Evolutionary conservation across 1,284 basidiomycete species (phyloP).

Genomic region (Boletus sp.): DNA sequence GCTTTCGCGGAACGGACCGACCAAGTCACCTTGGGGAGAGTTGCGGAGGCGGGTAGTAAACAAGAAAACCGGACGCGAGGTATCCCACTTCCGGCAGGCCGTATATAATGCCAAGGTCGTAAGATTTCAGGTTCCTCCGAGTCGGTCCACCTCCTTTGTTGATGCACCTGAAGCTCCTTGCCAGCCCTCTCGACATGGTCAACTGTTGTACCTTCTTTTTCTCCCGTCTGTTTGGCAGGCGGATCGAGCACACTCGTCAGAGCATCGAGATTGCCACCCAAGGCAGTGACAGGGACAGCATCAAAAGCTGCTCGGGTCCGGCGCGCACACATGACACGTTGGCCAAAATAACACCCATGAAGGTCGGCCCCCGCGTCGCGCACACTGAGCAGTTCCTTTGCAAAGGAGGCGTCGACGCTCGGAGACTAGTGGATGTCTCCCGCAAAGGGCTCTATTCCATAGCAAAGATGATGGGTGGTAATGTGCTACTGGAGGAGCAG

Average conservation of each 20-base stretch:
- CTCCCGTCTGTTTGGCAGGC: conserved; percentile 21
- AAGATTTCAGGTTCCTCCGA: conserved; percentile 9
- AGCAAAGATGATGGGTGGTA: conserved; percentile 36
- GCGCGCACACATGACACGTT: conserved; percentile 30
- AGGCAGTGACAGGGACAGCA: conserved; percentile 21
- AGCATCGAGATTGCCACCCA: conserved; percentile 26
- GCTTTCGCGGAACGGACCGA: conserved; percentile 14
- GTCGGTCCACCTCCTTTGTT: conserved; percentile 12
- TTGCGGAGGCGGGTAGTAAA: conserved; percentile 11
- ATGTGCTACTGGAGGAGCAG: conserved; percentile 36
- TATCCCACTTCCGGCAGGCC: conserved; percentile 16
- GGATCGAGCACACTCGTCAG: conserved; percentile 19
- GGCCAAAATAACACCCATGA: conserved; percentile 21
- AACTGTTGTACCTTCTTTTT: conserved; percentile 23
- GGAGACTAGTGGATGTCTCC: conserved; percentile 33
- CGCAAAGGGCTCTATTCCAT: conserved; percentile 32
- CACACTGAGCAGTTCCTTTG: conserved; percentile 36
- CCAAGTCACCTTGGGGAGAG: conserved; percentile 18
- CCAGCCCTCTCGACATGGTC: conserved; percentile 28
- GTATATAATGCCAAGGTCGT: conserved; percentile 23
- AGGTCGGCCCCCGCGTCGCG: conserved; percentile 32
- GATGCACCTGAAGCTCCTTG: conserved; percentile 28
- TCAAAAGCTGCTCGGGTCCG: conserved; percentile 36
- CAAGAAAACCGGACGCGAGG: conserved; percentile 19
- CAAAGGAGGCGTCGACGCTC: conserved; percentile 35